phyloP scores from a whole-genome alignment of 1,284 basidiomycete species.

The Irpex rosettiformis region DNA sequence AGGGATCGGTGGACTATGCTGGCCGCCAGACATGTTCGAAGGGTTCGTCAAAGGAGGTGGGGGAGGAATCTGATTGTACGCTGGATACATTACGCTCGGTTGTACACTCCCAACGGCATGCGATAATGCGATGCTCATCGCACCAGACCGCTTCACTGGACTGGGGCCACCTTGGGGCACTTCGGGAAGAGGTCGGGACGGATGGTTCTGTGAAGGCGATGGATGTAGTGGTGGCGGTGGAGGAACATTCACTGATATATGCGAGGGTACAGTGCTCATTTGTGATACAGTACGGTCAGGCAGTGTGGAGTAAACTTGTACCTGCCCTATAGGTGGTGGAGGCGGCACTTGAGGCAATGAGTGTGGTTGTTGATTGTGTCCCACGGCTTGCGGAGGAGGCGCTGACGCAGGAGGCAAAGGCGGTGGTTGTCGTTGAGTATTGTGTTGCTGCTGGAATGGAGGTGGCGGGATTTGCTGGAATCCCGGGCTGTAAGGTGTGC shows the following conservation, averaged over 20 bases:
- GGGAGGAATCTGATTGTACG: conserved; percentile 31
- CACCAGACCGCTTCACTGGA: background rate
- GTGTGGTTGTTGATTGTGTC: conserved; percentile 1
- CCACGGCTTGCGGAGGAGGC: conserved; percentile 15
- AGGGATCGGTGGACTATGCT: background rate
- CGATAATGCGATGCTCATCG: conserved; percentile 1
- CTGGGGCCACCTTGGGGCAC: conserved; percentile 2
- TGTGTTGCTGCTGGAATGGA: background rate
- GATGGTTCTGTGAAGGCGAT: conserved; percentile 30
- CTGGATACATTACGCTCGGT: conserved; percentile 6
- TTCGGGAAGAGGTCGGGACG: conserved; percentile 56
- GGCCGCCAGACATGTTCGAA: background rate
- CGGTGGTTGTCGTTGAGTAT: background rate
- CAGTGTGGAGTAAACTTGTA: background rate
- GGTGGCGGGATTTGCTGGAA: background rate
- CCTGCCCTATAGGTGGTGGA: background rate
- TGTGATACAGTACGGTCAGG: conserved; percentile 9
- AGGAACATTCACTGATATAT: conserved; percentile 28
- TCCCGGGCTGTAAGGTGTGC: background rate
- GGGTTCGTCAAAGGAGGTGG: conserved; percentile 29
- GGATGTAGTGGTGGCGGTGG: conserved; percentile 30
- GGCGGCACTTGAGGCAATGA: background rate
- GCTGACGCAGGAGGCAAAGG: conserved; percentile 13
- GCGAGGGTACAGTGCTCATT: conserved; percentile 25
- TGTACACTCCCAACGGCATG: conserved; percentile 13